Percentiles rank a stretch among this genome's conserved stretches.
Conservation (phyloP, 2,329 filamentous ascomycete genomes). For the Claviceps spartinae region DNA sequence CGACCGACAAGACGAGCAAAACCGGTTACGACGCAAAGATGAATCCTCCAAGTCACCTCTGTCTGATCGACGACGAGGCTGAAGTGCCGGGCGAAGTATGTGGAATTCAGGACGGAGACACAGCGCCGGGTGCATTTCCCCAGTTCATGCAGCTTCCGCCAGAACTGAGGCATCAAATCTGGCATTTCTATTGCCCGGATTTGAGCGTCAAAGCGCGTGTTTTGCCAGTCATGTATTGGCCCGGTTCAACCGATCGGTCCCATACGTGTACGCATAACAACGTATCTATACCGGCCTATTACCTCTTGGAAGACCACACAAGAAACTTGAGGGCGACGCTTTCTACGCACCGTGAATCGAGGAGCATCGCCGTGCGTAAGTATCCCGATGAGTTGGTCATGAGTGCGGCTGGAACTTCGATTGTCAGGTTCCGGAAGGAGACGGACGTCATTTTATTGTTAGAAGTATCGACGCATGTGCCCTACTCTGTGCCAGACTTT, state of each 20-base stretch:
- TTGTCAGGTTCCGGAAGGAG: slow-evolving; percentile 17
- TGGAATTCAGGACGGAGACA: too few species aligned
- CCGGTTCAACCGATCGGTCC: background rate
- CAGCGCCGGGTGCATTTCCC: slow-evolving; percentile 9
- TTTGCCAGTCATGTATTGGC: slow-evolving; percentile 6
- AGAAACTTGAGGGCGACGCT: slow-evolving; percentile 16
- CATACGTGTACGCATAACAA: background rate
- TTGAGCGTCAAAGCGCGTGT: slow-evolving; percentile 12
- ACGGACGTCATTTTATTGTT: slow-evolving; percentile 19
- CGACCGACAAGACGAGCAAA: slow-evolving; percentile 1
- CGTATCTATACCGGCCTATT: slow-evolving; percentile 10
- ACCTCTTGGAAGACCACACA: slow-evolving; percentile 16
- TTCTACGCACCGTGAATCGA: slow-evolving; percentile 22
- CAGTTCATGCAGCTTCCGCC: slow-evolving; percentile 16
- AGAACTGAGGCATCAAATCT: slow-evolving; percentile 21
- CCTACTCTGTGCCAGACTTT: slow-evolving; percentile 14
- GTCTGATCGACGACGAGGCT: slow-evolving; percentile 7
- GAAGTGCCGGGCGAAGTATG: slow-evolving; percentile 3
- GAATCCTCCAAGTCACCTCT: background rate
- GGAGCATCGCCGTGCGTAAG: slow-evolving; percentile 16
- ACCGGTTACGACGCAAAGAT: slow-evolving; percentile 3
- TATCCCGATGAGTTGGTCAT: slow-evolving; percentile 21
- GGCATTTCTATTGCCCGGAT: slow-evolving; percentile 21
- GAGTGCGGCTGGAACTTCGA: slow-evolving; percentile 11
- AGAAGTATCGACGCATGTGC: background rate